These are phyloP conservation scores for Centella asiatica DNA, from an alignment of 129 eudicot genomes.

Conservation along the genomic window DNA sequence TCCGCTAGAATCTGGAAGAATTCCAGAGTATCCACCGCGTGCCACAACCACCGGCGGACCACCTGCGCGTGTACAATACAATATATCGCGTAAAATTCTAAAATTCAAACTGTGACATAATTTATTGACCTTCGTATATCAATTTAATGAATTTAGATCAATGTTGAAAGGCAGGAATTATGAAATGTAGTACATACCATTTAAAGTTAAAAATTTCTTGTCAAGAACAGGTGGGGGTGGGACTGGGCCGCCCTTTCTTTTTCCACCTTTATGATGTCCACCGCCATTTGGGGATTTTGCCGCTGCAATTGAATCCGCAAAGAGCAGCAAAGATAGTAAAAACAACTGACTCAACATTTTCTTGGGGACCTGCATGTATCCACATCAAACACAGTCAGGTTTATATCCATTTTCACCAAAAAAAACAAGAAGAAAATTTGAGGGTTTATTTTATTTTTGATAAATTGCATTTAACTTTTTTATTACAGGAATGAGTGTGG, in stretches of 20 bases:
- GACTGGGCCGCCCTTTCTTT: not conserved
- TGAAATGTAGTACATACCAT: constrained; percentile 19
- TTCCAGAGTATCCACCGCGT: constrained; percentile 76
- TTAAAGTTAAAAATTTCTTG: constrained; percentile 57
- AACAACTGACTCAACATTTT: constrained; percentile 45
- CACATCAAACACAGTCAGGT: not conserved
- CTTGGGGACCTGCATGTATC: constrained; percentile 18
- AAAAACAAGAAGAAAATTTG: too few relatives aligned
- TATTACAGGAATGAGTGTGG: too few relatives aligned
- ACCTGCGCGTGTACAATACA: too few relatives aligned
- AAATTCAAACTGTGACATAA: too few relatives aligned
- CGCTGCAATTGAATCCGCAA: constrained; percentile 30
- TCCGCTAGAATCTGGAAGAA: constrained; percentile 58
- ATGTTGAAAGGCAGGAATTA: not conserved
- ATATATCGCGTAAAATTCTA: too few relatives aligned
- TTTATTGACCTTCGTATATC: too few relatives aligned
- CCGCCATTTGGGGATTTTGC: constrained; percentile 6
- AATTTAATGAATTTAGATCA: not conserved
- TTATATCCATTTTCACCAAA: too few relatives aligned
- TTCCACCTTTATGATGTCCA: constrained; percentile 5
- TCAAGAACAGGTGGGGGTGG: constrained; percentile 3
- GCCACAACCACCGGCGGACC: constrained; percentile 64
- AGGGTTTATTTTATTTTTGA: too few relatives aligned
- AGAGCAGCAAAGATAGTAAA: constrained; percentile 33
- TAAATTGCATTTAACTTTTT: too few relatives aligned